These are phyloP conservation scores for Cryptococcus sp. DNA, from an alignment of 1,284 basidiomycete species.

Conservation along the genomic window DNA sequence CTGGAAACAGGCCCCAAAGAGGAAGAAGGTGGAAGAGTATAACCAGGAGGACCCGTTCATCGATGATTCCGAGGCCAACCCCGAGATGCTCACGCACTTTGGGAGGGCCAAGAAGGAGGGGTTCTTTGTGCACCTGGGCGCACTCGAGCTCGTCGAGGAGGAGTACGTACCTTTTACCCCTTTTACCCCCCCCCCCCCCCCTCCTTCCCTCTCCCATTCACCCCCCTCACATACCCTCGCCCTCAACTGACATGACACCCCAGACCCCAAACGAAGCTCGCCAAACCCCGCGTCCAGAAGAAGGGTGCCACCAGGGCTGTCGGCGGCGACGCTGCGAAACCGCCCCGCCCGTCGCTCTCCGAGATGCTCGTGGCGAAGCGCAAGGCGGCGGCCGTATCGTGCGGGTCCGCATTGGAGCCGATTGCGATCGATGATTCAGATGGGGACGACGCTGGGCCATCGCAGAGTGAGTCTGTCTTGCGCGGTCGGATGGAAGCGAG, in stretches of 20 bases:
- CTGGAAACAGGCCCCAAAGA: constrained; percentile 4
- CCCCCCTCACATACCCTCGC: not conserved
- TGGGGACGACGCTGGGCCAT: constrained; percentile 53
- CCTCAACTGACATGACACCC: no score
- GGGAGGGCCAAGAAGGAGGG: constrained; percentile 92
- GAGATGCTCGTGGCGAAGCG: no score
- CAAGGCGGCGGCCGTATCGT: no score
- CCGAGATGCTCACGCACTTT: constrained; percentile 86
- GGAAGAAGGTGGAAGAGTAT: constrained; percentile 68
- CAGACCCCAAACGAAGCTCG: not conserved
- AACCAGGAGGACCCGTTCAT: constrained; percentile 92
- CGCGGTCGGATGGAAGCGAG: no score
- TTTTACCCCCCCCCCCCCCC: not conserved
- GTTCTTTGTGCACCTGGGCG: constrained; percentile 84
- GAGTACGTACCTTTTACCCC: constrained; percentile 26
- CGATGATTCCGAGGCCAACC: constrained; percentile 88
- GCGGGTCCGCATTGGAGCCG: constrained; percentile 8
- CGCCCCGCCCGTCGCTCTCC: no score
- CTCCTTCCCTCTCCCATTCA: no score
- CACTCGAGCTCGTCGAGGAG: constrained; percentile 63
- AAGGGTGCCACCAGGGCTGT: not conserved
- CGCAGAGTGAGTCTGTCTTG: not conserved
- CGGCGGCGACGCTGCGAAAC: not conserved
- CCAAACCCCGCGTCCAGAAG: constrained; percentile 3
- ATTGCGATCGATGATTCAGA: constrained; percentile 27